Conservation (phyloP, 2,329 filamentous ascomycete species). For the Claviceps cyperi region DNA sequence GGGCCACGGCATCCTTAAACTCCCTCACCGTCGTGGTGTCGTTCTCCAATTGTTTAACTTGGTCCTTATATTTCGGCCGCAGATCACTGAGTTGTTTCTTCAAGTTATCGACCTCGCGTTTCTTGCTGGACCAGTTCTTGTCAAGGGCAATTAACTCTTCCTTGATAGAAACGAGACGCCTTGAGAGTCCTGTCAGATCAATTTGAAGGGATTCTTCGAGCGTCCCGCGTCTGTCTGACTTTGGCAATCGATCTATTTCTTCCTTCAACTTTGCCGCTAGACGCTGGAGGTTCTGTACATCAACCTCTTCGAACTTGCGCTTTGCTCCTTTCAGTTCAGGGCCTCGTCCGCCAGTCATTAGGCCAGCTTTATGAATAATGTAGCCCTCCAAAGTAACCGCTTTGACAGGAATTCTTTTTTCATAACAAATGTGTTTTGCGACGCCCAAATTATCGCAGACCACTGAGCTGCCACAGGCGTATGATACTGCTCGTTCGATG, state of each 20-base stretch:
- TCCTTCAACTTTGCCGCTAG: conserved; percentile 61
- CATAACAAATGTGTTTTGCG: conserved; percentile 81
- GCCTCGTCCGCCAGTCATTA: conserved; percentile 90
- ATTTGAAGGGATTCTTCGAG: conserved; percentile 72
- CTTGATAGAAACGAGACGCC: conserved; percentile 54
- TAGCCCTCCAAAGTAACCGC: conserved; percentile 91
- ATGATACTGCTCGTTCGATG: conserved; percentile 83
- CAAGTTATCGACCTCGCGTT: conserved; percentile 62
- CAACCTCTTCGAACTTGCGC: conserved; percentile 76
- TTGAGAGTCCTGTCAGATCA: conserved; percentile 66
- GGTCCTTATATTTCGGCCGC: conserved; percentile 63
- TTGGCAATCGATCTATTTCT: conserved; percentile 68
- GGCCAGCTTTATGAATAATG: conserved; percentile 88
- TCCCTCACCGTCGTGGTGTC: conserved; percentile 35
- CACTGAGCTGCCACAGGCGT: conserved; percentile 87
- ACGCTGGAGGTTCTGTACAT: conserved; percentile 71
- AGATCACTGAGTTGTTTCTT: conserved; percentile 61
- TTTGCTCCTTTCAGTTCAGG: conserved; percentile 60
- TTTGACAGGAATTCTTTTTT: conserved; percentile 74
- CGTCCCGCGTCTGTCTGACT: conserved; percentile 56
- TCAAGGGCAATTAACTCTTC: conserved; percentile 67
- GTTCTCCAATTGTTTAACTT: conserved; percentile 51
- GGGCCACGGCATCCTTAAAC: conserved; percentile 50
- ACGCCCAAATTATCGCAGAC: conserved; percentile 80
- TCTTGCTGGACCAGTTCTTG: conserved; percentile 73